phyloP scores from a whole-genome alignment of 139 green algal species.

The Micractinium conductrix region DNA sequence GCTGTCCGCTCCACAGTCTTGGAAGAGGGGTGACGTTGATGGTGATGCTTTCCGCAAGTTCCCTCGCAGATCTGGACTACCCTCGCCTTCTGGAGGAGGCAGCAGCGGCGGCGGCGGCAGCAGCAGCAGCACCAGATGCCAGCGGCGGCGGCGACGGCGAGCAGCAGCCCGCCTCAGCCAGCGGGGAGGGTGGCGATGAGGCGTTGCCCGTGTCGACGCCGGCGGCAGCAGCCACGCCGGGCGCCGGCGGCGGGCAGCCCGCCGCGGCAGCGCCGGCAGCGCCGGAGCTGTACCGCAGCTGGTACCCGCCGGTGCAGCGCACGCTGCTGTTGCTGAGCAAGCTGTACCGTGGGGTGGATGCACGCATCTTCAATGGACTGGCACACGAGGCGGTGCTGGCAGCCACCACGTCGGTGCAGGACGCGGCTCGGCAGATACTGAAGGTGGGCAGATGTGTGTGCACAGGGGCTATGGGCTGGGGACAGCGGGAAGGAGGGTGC shows the following conservation, averaged over 20 bases:
- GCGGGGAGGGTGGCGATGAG: neutral
- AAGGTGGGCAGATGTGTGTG: slow-evolving; percentile 6
- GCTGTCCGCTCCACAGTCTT: too few relatives aligned
- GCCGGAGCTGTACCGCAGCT: slow-evolving; percentile 43
- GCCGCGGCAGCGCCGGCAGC: neutral
- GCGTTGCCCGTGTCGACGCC: neutral
- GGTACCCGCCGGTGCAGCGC: slow-evolving; percentile 85
- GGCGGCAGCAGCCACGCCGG: neutral
- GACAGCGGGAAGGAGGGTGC: too few relatives aligned
- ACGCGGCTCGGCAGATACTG: slow-evolving; percentile 39
- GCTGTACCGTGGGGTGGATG: slow-evolving; percentile 89
- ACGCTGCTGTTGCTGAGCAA: slow-evolving; percentile 89
- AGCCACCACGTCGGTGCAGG: slow-evolving; percentile 77
- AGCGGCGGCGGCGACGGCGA: slow-evolving; percentile 4
- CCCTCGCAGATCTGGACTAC: slow-evolving; percentile 93
- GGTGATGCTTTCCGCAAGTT: too few relatives aligned
- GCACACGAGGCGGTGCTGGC: slow-evolving; percentile 89
- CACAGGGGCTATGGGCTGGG: neutral
- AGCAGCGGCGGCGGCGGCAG: slow-evolving; percentile 8
- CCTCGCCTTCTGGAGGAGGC: slow-evolving; percentile 71
- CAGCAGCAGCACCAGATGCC: neutral
- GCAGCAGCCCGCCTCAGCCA: neutral
- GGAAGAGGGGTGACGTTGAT: too few relatives aligned
- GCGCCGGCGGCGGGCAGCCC: neutral
- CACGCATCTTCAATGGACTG: slow-evolving; percentile 84